Conservation (phyloP, 495 filamentous ascomycete species). For the Penicillium desertorum region DNA sequence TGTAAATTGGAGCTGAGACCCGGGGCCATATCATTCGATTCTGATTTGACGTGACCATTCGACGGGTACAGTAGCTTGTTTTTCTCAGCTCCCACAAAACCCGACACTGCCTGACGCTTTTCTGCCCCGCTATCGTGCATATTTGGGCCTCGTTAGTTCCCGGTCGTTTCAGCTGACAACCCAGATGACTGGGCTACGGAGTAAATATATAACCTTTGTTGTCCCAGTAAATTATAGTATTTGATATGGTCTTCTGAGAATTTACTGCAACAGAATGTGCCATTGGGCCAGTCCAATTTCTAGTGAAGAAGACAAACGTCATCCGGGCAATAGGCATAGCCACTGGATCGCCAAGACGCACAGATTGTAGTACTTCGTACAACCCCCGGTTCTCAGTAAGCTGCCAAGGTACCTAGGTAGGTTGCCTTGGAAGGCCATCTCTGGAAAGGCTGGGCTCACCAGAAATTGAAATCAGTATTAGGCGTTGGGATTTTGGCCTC, state of each 20-base stretch:
- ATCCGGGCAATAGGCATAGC: not conserved
- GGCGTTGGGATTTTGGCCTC: constrained; percentile 10
- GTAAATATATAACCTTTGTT: not conserved
- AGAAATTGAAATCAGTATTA: not conserved
- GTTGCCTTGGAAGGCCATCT: not conserved
- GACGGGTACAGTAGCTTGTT: not conserved
- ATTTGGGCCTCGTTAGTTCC: constrained; percentile 58
- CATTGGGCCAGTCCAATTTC: not conserved
- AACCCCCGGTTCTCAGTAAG: not conserved
- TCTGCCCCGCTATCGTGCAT: constrained; percentile 51
- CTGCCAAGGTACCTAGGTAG: constrained; percentile 8
- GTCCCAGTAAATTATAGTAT: not conserved
- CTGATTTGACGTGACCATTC: constrained; percentile 6
- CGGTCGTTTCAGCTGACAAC: constrained; percentile 1
- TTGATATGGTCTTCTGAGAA: not conserved
- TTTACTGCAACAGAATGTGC: not conserved
- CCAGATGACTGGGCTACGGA: not conserved
- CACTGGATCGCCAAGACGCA: not conserved
- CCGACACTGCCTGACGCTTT: not conserved
- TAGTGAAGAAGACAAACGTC: not conserved
- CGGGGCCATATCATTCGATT: constrained; percentile 2
- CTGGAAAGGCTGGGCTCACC: not conserved
- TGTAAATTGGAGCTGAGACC: constrained; percentile 14
- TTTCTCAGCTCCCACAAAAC: constrained; percentile 5
- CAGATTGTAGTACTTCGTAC: not conserved